phyloP scores from a whole-genome alignment of 108 stramenopile species.

The Pseudonitzschia delicatissima region DNA sequence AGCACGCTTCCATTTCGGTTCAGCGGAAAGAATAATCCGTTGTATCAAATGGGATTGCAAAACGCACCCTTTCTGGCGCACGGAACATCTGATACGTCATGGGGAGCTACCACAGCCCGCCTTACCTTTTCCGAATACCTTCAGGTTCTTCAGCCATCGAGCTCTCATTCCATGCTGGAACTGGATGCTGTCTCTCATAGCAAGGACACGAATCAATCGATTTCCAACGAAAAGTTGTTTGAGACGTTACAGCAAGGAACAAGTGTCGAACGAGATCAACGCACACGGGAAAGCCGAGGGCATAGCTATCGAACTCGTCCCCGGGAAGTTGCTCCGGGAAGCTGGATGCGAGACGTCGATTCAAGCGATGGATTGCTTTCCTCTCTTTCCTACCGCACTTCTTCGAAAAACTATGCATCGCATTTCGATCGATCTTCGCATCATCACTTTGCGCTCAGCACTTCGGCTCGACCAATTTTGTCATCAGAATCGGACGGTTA shows the following conservation, averaged over 20 bases:
- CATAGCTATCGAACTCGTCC: slow-evolving; percentile 25
- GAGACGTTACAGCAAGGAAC: slow-evolving; percentile 48
- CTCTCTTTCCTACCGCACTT: slow-evolving; percentile 31
- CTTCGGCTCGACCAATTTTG: slow-evolving; percentile 51
- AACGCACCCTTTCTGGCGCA: slow-evolving; percentile 34
- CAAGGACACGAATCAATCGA: neutral
- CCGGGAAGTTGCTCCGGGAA: slow-evolving; percentile 47
- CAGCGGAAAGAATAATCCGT: neutral
- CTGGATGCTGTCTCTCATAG: slow-evolving; percentile 46
- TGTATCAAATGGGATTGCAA: slow-evolving; percentile 27
- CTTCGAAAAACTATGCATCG: neutral
- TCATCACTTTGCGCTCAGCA: slow-evolving; percentile 69
- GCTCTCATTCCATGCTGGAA: slow-evolving; percentile 53
- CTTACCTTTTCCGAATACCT: slow-evolving; percentile 66
- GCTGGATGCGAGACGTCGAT: slow-evolving; percentile 51
- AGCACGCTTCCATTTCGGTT: slow-evolving; percentile 64
- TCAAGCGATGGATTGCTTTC: slow-evolving; percentile 40
- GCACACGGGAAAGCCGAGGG: slow-evolving; percentile 32
- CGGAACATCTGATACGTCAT: slow-evolving; percentile 42
- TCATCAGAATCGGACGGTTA: neutral
- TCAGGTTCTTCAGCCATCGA: slow-evolving; percentile 49
- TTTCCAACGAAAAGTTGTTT: slow-evolving; percentile 30
- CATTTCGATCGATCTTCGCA: slow-evolving; percentile 52
- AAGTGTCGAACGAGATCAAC: slow-evolving; percentile 51
- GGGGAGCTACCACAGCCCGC: slow-evolving; percentile 46